Conservation (phyloP, 2,329 filamentous ascomycete species). For the Colletotrichum paranaense region DNA sequence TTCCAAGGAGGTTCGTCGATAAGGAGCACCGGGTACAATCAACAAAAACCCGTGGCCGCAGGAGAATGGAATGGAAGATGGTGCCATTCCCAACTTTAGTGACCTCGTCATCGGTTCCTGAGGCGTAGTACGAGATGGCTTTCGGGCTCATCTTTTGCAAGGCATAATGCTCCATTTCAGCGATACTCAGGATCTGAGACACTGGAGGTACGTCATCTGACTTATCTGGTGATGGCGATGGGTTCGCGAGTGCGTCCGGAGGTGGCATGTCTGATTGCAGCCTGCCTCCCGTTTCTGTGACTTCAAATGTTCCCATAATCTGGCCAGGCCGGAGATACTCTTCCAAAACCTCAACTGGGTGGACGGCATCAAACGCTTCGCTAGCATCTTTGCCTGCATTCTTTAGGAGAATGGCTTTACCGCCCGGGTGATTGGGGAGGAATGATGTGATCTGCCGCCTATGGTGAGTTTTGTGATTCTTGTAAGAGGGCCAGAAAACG, state of each 20-base stretch:
- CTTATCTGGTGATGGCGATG: slow-evolving; percentile 52
- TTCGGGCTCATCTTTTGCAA: slow-evolving; percentile 79
- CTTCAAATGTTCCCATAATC: slow-evolving; percentile 76
- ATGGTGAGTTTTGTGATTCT: not conserved
- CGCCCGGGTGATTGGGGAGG: slow-evolving; percentile 80
- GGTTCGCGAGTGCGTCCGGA: slow-evolving; percentile 45
- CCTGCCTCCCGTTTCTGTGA: slow-evolving; percentile 34
- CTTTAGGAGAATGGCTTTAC: slow-evolving; percentile 81
- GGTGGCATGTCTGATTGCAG: not conserved
- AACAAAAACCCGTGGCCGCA: slow-evolving; percentile 84
- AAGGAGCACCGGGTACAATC: slow-evolving; percentile 80
- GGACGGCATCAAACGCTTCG: slow-evolving; percentile 86
- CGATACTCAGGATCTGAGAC: slow-evolving; percentile 77
- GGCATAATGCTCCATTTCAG: slow-evolving; percentile 82
- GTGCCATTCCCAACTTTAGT: slow-evolving; percentile 81
- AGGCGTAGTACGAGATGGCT: slow-evolving; percentile 91
- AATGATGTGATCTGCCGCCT: slow-evolving; percentile 64
- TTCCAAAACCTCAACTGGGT: slow-evolving; percentile 83
- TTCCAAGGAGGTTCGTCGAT: slow-evolving; percentile 75
- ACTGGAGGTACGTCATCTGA: slow-evolving; percentile 59
- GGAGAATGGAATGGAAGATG: slow-evolving; percentile 79
- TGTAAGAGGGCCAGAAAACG: slow-evolving; percentile 44
- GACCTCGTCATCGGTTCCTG: slow-evolving; percentile 79
- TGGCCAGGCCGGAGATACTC: slow-evolving; percentile 77
- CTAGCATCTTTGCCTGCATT: slow-evolving; percentile 85